phyloP scores from a whole-genome alignment of 108 stramenopile species.

The Aureococcus anophagefferens region DNA sequence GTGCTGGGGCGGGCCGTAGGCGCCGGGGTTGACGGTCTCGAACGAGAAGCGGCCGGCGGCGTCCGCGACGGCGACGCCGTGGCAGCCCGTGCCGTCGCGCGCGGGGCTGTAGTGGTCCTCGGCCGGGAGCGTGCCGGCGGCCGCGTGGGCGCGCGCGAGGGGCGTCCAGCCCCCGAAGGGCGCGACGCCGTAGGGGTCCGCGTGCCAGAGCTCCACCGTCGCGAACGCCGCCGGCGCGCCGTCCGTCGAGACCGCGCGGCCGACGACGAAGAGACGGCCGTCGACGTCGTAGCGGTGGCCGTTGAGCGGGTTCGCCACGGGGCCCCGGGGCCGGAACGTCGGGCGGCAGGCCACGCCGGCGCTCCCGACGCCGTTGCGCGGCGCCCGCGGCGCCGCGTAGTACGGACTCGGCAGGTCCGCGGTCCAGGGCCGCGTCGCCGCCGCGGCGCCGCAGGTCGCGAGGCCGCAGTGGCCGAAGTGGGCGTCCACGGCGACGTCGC shows the following conservation, averaged over 20 bases:
- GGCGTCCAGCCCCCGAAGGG: not conserved
- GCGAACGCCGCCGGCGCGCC: not conserved
- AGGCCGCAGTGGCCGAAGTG: not conserved
- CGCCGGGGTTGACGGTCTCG: not conserved
- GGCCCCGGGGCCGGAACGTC: not conserved
- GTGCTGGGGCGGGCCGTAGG: not conserved
- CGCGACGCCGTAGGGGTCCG: not conserved
- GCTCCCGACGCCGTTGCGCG: too few relatives aligned
- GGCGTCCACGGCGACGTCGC: not conserved
- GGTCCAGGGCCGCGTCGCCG: not conserved
- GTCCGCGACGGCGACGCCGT: not conserved
- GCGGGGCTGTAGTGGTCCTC: too few relatives aligned
- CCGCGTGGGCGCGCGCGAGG: not conserved
- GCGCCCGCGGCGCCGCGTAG: too few relatives aligned
- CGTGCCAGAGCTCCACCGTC: not conserved
- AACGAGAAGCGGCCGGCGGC: not conserved
- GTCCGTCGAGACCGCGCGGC: not conserved
- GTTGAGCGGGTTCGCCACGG: not conserved
- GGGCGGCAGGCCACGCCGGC: not conserved
- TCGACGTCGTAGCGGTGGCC: not conserved
- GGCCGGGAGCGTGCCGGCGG: too few relatives aligned
- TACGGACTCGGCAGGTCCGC: not conserved
- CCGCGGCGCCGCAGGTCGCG: not conserved
- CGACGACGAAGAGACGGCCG: not conserved
- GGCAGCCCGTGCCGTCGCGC: not conserved